Evolutionary conservation across 768 basidiomycete species (phyloP), one percentile per base, ranked within the genome.

Genomic region (Suillus plorans): DNA sequence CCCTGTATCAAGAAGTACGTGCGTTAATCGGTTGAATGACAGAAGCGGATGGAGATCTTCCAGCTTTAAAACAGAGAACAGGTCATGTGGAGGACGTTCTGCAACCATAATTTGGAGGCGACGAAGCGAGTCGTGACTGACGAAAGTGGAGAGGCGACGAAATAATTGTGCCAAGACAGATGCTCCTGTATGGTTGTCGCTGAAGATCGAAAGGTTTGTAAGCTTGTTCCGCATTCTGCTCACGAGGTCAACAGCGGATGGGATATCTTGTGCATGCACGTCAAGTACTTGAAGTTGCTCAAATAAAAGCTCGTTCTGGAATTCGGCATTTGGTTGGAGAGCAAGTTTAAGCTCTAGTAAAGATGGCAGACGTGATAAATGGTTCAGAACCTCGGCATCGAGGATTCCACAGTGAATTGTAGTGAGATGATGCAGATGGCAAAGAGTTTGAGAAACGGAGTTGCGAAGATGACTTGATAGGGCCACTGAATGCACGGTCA

Each of bases 301-400:
- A 36, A 55, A 55, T 34, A 14, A 7, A n/a, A 36, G 53, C 12
- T 55, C 53, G 20, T 55, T 55, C 20, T 55, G 53, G 12, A 55
- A 55, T 55, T 36, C 34, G 20, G 18, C 3, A 36, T 36, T 36
- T 34, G 31, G 31, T n/a, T 34, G 53, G 12, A 55, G 53, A 55
- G 31, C 20, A 55, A 55, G 34, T 55, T 55, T 34, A 36, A 55
- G 53, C 20, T 55, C 53, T 34, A 36, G 20, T 50, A 74, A 67
- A 31, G 22, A 34, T 1, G 74, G 70, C 6, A 74, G 71, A 16
- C 16, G 71, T 18, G 74, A 68, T 25, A 74, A 70, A 65, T 76
- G 73, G 36, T 64, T 2, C 56, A 74, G 63, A 37, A 68, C 71
- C 1, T 57, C 55, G 42, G 68, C 73, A 41, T 73, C 62, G 25